Conservation (phyloP, 148 eudicot species). For the Rhododendron simsii region DNA sequence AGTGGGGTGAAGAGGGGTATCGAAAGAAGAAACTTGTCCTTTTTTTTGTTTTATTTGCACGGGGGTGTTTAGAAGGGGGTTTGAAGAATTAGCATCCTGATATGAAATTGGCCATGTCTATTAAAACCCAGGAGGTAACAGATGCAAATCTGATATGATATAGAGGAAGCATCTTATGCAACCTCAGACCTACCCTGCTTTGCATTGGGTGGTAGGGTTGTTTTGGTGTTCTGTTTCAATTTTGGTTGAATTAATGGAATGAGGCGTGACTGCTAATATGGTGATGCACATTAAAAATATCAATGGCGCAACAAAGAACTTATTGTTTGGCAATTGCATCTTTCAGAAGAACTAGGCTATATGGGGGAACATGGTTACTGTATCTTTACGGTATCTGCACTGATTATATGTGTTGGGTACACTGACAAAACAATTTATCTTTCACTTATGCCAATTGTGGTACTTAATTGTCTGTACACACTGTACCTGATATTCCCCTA, state of each 20-base stretch:
- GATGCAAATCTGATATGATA: neutral
- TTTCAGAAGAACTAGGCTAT: neutral
- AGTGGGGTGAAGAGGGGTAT: neutral
- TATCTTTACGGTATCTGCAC: neutral
- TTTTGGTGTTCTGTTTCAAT: neutral
- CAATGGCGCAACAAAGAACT: neutral
- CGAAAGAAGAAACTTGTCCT: neutral
- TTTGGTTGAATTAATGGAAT: neutral
- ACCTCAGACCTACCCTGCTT: neutral
- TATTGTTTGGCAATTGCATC: neutral
- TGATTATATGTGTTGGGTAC: neutral
- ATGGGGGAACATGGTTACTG: neutral
- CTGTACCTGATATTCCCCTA: neutral
- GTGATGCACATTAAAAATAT: neutral
- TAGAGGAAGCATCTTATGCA: neutral
- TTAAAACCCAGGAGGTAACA: neutral
- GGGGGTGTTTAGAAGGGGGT: neutral
- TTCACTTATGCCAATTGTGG: neutral
- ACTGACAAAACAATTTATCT: neutral
- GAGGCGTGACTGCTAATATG: neutral
- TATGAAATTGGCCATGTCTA: neutral
- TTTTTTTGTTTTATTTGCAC: neutral
- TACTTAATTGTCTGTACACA: neutral
- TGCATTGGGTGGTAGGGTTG: neutral
- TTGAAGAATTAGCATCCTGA: neutral